phyloP scores from a whole-genome alignment of 202 grass and related monocot species.

The Sporobolus alterniflorus region DNA sequence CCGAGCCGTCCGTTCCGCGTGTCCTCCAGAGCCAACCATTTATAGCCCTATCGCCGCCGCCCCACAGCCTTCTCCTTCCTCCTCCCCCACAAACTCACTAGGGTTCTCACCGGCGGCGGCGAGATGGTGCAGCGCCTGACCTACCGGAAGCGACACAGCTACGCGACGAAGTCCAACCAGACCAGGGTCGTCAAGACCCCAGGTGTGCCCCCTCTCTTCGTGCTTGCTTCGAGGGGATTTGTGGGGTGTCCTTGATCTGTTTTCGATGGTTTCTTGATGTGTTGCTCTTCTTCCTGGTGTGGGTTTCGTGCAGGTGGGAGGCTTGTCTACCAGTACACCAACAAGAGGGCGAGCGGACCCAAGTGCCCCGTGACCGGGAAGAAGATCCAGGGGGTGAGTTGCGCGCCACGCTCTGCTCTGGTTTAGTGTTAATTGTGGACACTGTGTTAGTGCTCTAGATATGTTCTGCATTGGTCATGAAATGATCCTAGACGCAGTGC shows the following conservation, averaged over 20 bases:
- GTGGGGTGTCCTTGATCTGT: background rate
- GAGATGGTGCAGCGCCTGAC: slow-evolving; percentile 96
- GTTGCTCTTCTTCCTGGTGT: background rate
- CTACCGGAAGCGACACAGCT: slow-evolving; percentile 94
- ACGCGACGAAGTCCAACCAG: slow-evolving; percentile 95
- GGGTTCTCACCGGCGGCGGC: slow-evolving; percentile 43
- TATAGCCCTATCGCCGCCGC: slow-evolving; percentile 44
- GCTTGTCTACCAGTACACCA: slow-evolving; percentile 81
- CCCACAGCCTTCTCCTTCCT: background rate
- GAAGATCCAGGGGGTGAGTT: slow-evolving; percentile 85
- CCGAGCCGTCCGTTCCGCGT: slow-evolving; percentile 28
- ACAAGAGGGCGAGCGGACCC: slow-evolving; percentile 76
- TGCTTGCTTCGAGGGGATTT: background rate
- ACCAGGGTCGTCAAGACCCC: slow-evolving; percentile 94
- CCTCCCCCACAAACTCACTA: slow-evolving; percentile 4
- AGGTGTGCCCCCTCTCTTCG: slow-evolving; percentile 40
- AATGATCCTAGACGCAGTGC: background rate
- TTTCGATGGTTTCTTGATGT: background rate
- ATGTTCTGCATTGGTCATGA: background rate
- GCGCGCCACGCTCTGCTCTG: background rate
- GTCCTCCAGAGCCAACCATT: slow-evolving; percentile 29
- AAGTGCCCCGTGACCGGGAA: slow-evolving; percentile 82
- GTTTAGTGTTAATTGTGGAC: background rate
- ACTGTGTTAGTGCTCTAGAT: background rate
- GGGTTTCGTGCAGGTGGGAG: slow-evolving; percentile 49